Percentiles rank a stretch among this genome's conserved stretches.
Evolutionary conservation across 2,329 filamentous ascomycete species (phyloP).

Genomic region (Ophiostoma sp.): DNA sequence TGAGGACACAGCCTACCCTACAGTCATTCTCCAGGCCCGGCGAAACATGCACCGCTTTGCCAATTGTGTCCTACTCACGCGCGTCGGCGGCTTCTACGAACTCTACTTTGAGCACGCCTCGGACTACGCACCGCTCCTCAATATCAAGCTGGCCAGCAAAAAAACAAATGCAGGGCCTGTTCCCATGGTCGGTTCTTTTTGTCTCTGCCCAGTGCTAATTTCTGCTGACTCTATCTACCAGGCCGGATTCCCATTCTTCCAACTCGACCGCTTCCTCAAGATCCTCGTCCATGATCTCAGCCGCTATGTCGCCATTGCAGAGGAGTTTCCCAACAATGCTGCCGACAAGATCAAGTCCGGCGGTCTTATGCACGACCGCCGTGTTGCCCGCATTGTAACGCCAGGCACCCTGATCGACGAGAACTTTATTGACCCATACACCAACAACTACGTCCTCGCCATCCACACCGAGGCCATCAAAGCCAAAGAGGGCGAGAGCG

Average conservation of each 20-base stretch:
- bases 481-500: not conserved
- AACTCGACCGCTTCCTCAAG: slow-evolving; percentile 89
- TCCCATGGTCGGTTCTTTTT: slow-evolving; percentile 61
- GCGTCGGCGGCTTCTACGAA: slow-evolving; percentile 95
- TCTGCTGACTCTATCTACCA: slow-evolving; percentile 13
- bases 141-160: slow-evolving; percentile 77
- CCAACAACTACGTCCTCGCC: slow-evolving; percentile 87
- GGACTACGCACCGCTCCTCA: slow-evolving; percentile 77
- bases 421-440: slow-evolving; percentile 89
- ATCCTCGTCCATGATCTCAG: slow-evolving; percentile 85
- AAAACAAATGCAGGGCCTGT: slow-evolving; percentile 74
- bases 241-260: slow-evolving; percentile 90
- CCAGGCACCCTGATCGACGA: slow-evolving; percentile 96
- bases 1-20: slow-evolving; percentile 58
- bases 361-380: slow-evolving; percentile 76
- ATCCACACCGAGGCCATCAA: slow-evolving; percentile 50
- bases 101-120: slow-evolving; percentile 95
- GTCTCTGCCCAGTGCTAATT: slow-evolving; percentile 1
- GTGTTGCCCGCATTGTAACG: slow-evolving; percentile 81
- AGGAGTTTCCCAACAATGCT: slow-evolving; percentile 76
- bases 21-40: slow-evolving; percentile 79
- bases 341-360: slow-evolving; percentile 66
- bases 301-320: slow-evolving; percentile 86
- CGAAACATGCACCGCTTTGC: slow-evolving; percentile 87
- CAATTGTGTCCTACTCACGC: slow-evolving; percentile 84